Base-by-base conservation (phyloP, 78 protist species). In the Monosiga brevicollis region DNA sequence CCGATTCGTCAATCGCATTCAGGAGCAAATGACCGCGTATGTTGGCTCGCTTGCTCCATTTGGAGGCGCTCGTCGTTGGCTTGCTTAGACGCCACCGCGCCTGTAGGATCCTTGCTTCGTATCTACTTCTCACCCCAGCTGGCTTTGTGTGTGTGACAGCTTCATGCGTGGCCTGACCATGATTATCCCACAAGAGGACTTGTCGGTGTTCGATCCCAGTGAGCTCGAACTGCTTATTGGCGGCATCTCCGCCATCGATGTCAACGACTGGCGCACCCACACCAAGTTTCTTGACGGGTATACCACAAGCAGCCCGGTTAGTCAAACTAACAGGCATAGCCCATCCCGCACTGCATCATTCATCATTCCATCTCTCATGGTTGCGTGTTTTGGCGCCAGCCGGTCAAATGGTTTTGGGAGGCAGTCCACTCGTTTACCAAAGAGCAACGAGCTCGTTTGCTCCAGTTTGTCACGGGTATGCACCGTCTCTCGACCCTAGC, bases 391-490 rank as follows among this genome's bases (percentile, higher is more conserved):
- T 6, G 75, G 41, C 49, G 74, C 0, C 41, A 83, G 81, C 26
- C 54, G 24, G 37, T 83, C 25, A 35, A 32, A 24, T 40, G 92
- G 96, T 90, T 93, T 85, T 93, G 96, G 96, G 71, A 78, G 72
- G 87, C 83, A 1, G 88, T 93, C 36, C 41, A 83, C n/a, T 78
- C 54, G 37, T 80, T 91, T 39, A 78, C 86, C 42, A 82, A 87
- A 34, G 92, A 93, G 83, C 84, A 84, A 76, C 79, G 84, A 71
- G 96, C 95, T 2, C 71, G 78, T 2, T 74, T 93, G 38, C 83
- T 94, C 41, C 97, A 95, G 87, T 96, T 96, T 73, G 94, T 95
- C 76, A 94, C 98, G 37, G 96, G 96, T 42, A 88, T n/a, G n/a
- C n/a, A n/a, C n/a, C n/a, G n/a, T n/a, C n/a, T n/a, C n/a, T n/a